Base-by-base conservation (phyloP, 176 grass and related monocot species). In the Phoenix dactylifera region DNA sequence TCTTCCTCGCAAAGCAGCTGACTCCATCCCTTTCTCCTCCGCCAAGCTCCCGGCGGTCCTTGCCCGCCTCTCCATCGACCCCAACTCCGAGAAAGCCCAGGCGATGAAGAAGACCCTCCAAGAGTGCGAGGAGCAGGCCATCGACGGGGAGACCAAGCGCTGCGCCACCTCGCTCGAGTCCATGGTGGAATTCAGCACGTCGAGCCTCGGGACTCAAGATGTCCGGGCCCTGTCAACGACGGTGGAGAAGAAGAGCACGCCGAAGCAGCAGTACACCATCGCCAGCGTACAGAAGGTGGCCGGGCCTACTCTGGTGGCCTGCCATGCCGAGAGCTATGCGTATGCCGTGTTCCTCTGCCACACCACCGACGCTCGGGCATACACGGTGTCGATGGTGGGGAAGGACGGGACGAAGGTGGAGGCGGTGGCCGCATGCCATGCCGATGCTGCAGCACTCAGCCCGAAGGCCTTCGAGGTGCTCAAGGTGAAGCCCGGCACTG, bases 141-240 rank as follows among this genome's bases (percentile, higher is more conserved):
- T 6, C 6, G 5, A 19, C 0, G 71, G 65, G 3, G 12, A 80
- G 52, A 57, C 12, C 4, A 30, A 55, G 6, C 16, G 14, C 0
- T 80, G 71, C 44, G 71, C 65, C 52, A 69, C 78, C 32, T 74
- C 71, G n/a, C 30, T 80, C 19, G 78, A 80, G 71, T 74, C 78
- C 4, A 60, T 80, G 12, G 26, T 51, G 12, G 59, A 74, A 3
- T 52, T 80, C 44, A 14, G 35, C 5, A 5, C 3, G 10, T 25
- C 16, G 1, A 29, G 49, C 5, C 63, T 77, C 2, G 39, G 58
- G 15, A 77, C 80, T 1, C 15, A 7, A 1, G 16, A 58, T 2
- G 24, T 83, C 6, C 54, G 1, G 0, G 63, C 74, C 4, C 48
- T 72, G 7, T 77, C 78, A 4, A 26, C 25, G 1, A 6, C 44